phyloP scores from a whole-genome alignment of 345 rosid species.

The Eucalyptus cladocalyx region DNA sequence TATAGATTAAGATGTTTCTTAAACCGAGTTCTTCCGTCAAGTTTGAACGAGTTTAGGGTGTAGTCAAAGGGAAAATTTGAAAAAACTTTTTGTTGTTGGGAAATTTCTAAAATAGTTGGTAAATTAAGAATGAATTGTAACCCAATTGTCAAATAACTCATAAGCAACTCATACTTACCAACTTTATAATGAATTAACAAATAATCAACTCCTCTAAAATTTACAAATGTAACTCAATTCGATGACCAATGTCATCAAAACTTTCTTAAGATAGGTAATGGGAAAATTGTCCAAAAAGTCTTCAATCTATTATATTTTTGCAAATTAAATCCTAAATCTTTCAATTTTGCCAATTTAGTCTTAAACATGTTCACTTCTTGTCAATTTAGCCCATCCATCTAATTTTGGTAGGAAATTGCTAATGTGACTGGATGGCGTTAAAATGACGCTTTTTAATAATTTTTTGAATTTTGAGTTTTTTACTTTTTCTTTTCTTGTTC shows the following conservation, averaged over 20 bases:
- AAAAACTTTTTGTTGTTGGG: not conserved
- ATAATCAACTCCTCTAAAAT: not conserved
- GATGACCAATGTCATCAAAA: not conserved
- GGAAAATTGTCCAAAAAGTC: no score
- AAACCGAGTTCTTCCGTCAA: not conserved
- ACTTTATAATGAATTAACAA: not conserved
- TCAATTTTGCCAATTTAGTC: no score
- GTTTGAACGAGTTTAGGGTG: not conserved
- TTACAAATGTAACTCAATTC: not conserved
- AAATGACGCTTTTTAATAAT: no score
- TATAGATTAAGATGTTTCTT: not conserved
- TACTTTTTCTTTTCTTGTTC: no score
- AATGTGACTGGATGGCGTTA: rapidly evolving
- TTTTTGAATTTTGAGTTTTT: no score
- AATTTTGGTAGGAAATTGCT: no score
- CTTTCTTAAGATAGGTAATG: not conserved
- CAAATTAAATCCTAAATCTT: no score
- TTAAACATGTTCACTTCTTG: no score
- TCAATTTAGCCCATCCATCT: rapidly evolving
- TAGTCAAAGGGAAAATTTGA: not conserved
- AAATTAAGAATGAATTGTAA: not conserved
- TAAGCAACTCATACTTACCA: not conserved
- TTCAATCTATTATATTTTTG: no score
- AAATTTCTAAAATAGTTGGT: not conserved
- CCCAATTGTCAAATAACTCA: not conserved